Percentiles rank a stretch among this genome's conserved stretches.
Evolutionary conservation across 2,329 filamentous ascomycete species (phyloP).

Genomic region (Colletotrichum sp.): DNA sequence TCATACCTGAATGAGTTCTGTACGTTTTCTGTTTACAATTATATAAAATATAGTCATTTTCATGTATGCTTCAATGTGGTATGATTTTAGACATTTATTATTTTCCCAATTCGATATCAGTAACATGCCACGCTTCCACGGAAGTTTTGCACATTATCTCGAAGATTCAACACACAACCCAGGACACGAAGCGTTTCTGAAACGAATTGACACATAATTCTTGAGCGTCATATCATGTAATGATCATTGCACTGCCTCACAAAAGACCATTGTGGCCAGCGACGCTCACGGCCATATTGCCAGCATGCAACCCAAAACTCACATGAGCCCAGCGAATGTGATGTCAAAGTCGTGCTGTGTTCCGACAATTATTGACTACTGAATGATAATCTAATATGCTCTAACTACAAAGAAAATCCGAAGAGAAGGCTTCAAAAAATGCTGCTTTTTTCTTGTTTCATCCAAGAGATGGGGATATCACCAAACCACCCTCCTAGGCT

Average conservation of each 20-base stretch:
- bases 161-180: accelerated
- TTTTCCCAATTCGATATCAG: too few species aligned
- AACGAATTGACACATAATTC: accelerated
- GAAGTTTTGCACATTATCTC: neutral
- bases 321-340: neutral
- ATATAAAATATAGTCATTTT: neutral
- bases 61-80: accelerated
- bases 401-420: neutral
- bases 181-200: too few species aligned
- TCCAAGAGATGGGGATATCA: neutral
- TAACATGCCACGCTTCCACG: accelerated
- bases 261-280: accelerated
- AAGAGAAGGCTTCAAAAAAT: neutral
- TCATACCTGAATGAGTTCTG: accelerated
- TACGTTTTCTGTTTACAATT: neutral
- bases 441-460: neutral
- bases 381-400: neutral
- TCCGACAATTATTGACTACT: neutral
- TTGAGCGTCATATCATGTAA: accelerated
- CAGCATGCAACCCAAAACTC: neutral
- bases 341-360: neutral
- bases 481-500: neutral
- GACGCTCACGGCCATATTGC: neutral
- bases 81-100: neutral
- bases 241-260: neutral